Base-by-base conservation (phyloP, 1,284 basidiomycete genomes). In the Puccinia horiana region DNA sequence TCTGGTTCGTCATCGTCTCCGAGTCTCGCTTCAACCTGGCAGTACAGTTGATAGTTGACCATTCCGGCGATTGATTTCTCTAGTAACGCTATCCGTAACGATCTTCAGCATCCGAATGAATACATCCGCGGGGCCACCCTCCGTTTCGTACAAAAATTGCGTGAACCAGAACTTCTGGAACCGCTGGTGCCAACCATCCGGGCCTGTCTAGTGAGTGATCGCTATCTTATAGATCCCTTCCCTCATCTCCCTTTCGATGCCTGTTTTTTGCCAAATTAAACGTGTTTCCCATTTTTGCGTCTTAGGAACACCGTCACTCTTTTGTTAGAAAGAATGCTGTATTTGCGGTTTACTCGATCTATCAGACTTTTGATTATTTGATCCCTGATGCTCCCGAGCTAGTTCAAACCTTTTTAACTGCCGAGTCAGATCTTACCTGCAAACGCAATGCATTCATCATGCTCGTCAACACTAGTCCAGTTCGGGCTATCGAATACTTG, bases 241-340 rank as follows among this genome's bases (percentile, higher is more conserved):
- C 32, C 49, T 42, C 14, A 12, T 11, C 47, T 2, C 18, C 18
- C 76, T n/a, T 12, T 47, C 26, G n/a, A 2, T 37, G 18, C 44
- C 40, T 74, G 26, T 58, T 65, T 49, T 69, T 69, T 52, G 11
- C 16, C 32, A 26, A 52, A 49, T 69, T 29, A 32, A 32, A 54
- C 29, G 56, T 58, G 6, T 52, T 37, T n/a, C 37, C 9, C 29
- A n/a, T 23, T n/a, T 67, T 67, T 67, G 3, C 32, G 1, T 29
- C 35, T 26, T 42, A 82, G 80, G 96, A 99, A 88, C 96, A 99
- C 89, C 92, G 96, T 78, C 96, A 99, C 88, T 95, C 94, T 16
- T 99, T 96, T 87, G 97, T 99, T 76, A 92, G 96, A 86, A 99
- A 99, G 90, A 98, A 98, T 86, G 97, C 96, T 56, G 95, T 99